Percentiles rank a stretch among this genome's conserved stretches.
phyloP scores from a whole-genome alignment of 495 filamentous ascomycete species.

The Eremomyces bilateralis region DNA sequence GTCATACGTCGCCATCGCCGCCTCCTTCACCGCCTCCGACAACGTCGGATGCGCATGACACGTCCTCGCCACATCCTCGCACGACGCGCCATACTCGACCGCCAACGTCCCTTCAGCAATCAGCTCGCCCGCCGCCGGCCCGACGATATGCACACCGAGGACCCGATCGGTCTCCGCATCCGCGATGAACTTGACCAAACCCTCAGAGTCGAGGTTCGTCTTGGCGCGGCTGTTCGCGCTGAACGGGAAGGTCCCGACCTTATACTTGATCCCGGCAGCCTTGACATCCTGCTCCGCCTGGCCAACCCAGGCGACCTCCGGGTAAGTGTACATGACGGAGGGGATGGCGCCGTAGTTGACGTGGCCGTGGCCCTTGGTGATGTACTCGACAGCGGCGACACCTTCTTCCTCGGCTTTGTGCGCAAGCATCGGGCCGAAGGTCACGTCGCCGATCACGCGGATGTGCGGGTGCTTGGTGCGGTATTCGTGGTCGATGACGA shows the following conservation, averaged over 20 bases:
- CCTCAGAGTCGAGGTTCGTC: conserved; percentile 94
- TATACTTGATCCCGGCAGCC: conserved; percentile 72
- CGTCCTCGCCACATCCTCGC: conserved; percentile 86
- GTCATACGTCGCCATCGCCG: conserved; percentile 90
- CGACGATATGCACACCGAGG: conserved; percentile 89
- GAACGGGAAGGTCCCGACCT: conserved; percentile 85
- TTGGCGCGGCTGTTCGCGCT: conserved; percentile 92
- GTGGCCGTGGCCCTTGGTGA: conserved; percentile 91
- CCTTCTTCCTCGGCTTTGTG: conserved; percentile 99
- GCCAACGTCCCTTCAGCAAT: conserved; percentile 93
- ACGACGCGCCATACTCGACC: conserved; percentile 86
- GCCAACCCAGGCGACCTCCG: conserved; percentile 96
- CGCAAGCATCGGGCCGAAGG: conserved; percentile 96
- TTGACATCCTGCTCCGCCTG: conserved; percentile 95
- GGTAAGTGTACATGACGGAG: conserved; percentile 97
- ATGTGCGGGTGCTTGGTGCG: conserved; percentile 94
- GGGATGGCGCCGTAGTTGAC: conserved; percentile 98
- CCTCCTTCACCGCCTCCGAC: conserved; percentile 97
- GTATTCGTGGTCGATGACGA: conserved; percentile 96
- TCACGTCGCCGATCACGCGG: conserved; percentile 87
- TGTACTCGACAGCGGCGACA: conserved; percentile 84
- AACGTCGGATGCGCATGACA: conserved; percentile 95
- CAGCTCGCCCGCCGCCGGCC: conserved; percentile 94
- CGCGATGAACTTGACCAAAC: conserved; percentile 89
- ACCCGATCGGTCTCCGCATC: conserved; percentile 95